These are phyloP conservation scores for Dothideomycetes sp. DNA, from an alignment of 2,329 filamentous ascomycete genomes.

Conservation along the genomic window DNA sequence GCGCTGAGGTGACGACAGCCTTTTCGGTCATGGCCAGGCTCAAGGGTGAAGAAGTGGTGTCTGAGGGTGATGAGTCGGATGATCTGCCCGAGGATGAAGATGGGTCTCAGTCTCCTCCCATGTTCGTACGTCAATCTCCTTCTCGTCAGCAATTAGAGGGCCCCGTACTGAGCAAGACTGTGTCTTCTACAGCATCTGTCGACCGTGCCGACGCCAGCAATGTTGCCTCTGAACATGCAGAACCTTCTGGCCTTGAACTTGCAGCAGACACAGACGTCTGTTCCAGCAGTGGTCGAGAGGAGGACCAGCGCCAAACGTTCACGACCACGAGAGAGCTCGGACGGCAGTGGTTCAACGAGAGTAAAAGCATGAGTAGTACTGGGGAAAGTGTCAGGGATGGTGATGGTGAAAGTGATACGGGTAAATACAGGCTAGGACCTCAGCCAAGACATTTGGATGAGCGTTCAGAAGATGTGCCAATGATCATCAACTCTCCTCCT, in stretches of 20 bases:
- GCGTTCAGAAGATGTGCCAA: neutral
- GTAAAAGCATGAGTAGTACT: neutral
- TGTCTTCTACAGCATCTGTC: neutral
- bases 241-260: constrained; percentile 28
- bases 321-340: neutral
- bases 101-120: neutral
- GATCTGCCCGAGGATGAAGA: constrained; percentile 5
- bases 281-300: neutral
- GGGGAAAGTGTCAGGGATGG: neutral
- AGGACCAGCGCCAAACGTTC: neutral
- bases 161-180: constrained; percentile 3
- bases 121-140: constrained; percentile 6
- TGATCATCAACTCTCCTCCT: neutral
- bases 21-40: constrained; percentile 39
- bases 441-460: neutral
- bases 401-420: neutral
- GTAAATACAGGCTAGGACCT: neutral
- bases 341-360: neutral
- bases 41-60: constrained; percentile 7
- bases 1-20: constrained; percentile 52
- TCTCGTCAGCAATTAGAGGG: neutral
- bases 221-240: constrained; percentile 16
- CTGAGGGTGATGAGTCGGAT: constrained; percentile 3
- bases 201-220: neutral
- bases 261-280: constrained; percentile 12